phyloP scores from a whole-genome alignment of 2,329 filamentous ascomycete genomes.

The Parastagonospora avenae region DNA sequence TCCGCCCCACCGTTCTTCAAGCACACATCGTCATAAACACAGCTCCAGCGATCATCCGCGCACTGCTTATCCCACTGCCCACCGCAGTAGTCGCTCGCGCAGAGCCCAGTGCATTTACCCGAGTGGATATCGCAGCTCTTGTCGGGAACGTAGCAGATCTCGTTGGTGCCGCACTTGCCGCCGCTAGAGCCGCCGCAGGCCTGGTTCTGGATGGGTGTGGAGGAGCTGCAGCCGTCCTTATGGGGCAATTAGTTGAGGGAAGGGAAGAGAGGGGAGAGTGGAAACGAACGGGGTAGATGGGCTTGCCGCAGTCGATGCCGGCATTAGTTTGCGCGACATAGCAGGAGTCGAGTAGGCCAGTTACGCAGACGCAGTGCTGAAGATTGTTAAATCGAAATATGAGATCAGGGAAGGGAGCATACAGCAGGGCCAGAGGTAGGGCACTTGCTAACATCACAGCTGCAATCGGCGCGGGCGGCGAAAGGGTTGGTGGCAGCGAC shows the following conservation, averaged over 20 bases:
- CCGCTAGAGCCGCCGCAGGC: conserved; percentile 6
- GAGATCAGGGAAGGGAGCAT: neutral
- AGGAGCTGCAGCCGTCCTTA: conserved; percentile 5
- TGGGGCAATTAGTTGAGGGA: neutral
- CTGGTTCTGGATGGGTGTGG: conserved; percentile 5
- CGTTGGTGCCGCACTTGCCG: conserved; percentile 4
- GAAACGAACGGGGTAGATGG: conserved; percentile 4
- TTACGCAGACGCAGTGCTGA: conserved; percentile 8
- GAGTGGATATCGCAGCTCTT: conserved; percentile 8
- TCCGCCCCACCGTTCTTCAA: conserved; percentile 3
- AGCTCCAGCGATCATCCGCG: conserved; percentile 7
- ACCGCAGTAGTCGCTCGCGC: conserved; percentile 10
- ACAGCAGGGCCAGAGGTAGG: neutral
- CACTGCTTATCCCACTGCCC: conserved; percentile 5
- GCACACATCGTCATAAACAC: conserved; percentile 9
- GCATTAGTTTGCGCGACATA: conserved; percentile 13
- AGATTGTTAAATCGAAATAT: neutral
- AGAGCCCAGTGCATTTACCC: conserved; percentile 9
- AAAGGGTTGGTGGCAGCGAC: conserved; percentile 8
- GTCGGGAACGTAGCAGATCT: conserved; percentile 14
- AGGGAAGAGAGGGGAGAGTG: neutral
- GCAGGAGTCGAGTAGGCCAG: conserved; percentile 8
- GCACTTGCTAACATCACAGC: conserved; percentile 10
- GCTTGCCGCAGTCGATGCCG: conserved; percentile 11
- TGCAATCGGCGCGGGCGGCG: conserved; percentile 3